Evolutionary conservation across 1,284 basidiomycete genomes (phyloP), one percentile per base, ranked within the genome.

Genomic region (Sutorius eximius): DNA sequence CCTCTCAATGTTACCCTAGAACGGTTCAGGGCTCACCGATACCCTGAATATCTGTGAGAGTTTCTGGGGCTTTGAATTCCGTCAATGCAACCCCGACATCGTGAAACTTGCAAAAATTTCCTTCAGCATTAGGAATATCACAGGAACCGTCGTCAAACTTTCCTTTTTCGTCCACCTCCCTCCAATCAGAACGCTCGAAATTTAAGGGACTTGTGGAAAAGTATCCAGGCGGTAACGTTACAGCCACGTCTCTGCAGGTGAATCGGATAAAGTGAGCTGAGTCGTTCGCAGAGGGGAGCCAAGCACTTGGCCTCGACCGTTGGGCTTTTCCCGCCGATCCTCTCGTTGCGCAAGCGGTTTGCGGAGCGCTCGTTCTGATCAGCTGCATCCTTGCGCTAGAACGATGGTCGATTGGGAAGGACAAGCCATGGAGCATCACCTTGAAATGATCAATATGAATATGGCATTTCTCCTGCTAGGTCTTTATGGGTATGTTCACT

Each of bases 401-500:
- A 50, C 40, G 22, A 62, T 62, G 62, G 53, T 61, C 24, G 13
- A 53, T 10, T 63, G 63, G 53, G 0, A 38, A 6, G 34, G 22
- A 11, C 50, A 57, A 36, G 20, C 20, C 15, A 3, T 58, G 27
- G 2, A 30, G 13, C 27, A 18, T 24, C 49, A 15, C 8, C 43
- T 62, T 11, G 3, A 0, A 0, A 2, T 37, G 6, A 9, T 49
- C 2, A 1, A 46, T 9, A 51, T 18, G 53, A 45, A 63, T 20
- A 24, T 63, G 1, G 27, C 22, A n/a, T 60, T 46, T 53, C 43
- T 62, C 22, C 18, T 65, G 7, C 24, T 62, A 2, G 57, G 53
- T 22, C 27, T 62, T 10, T 65, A 50, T 45, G 61, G 61, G 63
- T 63, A 50, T 4, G 51, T 52, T 37, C 30, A 11, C n/a, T 15